Conservation (phyloP, 345 rosid genomes). For the Eucalyptus microcorys region DNA sequence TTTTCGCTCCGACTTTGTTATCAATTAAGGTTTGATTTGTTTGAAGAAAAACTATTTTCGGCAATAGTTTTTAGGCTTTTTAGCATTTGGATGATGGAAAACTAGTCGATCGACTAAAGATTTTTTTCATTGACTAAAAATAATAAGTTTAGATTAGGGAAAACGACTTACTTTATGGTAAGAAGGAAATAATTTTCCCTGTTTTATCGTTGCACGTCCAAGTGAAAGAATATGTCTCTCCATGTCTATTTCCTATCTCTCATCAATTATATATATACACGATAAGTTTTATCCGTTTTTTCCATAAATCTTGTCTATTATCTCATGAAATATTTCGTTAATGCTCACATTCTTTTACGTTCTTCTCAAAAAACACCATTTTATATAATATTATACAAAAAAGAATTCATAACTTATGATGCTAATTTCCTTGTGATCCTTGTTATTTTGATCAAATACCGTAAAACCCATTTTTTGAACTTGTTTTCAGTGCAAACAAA, state of each 20-base stretch:
- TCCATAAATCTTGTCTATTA: neutral
- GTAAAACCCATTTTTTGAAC: neutral
- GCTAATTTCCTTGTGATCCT: neutral
- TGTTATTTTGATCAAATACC: neutral
- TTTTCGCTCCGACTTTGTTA: neutral
- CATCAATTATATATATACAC: neutral
- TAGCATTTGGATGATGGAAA: neutral
- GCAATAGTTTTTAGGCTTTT: neutral
- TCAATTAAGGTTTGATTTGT: neutral
- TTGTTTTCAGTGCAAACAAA: neutral
- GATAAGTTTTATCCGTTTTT: neutral
- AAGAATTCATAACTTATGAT: neutral
- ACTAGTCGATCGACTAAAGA: rapidly evolving
- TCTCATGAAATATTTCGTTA: neutral
- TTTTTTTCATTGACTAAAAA: neutral
- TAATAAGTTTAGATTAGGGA: neutral
- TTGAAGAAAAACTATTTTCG: neutral
- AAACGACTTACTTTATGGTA: neutral
- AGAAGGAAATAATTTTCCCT: neutral
- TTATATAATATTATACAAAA: neutral
- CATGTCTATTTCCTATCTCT: neutral
- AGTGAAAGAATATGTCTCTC: neutral
- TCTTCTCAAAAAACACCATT: neutral
- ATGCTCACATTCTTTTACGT: neutral
- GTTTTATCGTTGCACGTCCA: neutral